Base-by-base conservation (phyloP, 2,329 filamentous ascomycete species). In the Beauveria rudraprayagi region DNA sequence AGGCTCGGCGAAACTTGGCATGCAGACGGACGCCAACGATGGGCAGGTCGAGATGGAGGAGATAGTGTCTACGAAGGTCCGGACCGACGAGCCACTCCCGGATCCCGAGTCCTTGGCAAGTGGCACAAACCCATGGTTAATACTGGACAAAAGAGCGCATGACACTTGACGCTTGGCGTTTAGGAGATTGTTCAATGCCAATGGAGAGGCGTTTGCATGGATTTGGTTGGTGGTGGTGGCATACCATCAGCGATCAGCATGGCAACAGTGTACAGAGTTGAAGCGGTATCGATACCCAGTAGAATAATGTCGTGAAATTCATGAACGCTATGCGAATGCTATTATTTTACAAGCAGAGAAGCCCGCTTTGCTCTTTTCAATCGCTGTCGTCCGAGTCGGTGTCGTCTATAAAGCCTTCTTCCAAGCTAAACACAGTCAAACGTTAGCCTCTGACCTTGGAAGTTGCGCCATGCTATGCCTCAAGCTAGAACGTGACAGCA, bases 341-440 rank as follows among this genome's bases (percentile, higher is more conserved):
- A 61, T 55, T 30, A 26, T 55, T 30, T 40, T 54, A 60, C 43
- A 61, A 30, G 9, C 17, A 24, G 43, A 30, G 14, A 26, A 43
- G 1, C 6, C 19, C 34, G 11, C 24, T 4, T 40, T 2, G 22
- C 19, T 16, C 9, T 19, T 24, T 40, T 59, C 26, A 51, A 34
- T 46, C 11, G 28, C 37, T 26, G 5, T 78, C 75, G 5, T 77
- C 74, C 6, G 34, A 37, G 44, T 77, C 75, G 65, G 75, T 77
- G 60, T 77, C 74, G 64, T 78, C 76, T 69, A 75, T 76, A 61
- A 78, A 78, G 0, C 76, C 76, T 64, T 77, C 74, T 65, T 75
- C 73, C 17, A 76, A 64, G 28, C 72, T 75, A 28, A n/a, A 10
- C 2, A 6, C 14, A 26, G 22, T 9, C 19, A 41, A 41, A 16